These are phyloP conservation scores for Neobulgaria alba DNA, from an alignment of 2,329 filamentous ascomycete genomes.

Conservation along the genomic window DNA sequence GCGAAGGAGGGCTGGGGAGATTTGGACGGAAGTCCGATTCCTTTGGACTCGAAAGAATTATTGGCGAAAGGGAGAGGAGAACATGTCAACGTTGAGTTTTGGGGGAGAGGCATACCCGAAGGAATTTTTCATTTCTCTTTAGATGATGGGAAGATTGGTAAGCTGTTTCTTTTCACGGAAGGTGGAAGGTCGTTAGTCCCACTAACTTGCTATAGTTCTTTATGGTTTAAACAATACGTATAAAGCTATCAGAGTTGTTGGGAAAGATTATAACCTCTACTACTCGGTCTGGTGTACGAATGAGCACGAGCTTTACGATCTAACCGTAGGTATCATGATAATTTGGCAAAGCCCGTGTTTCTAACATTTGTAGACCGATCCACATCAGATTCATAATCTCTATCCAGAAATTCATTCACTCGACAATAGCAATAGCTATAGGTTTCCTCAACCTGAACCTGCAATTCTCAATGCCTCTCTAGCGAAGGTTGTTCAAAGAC, in stretches of 20 bases:
- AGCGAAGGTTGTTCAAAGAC: constrained; percentile 37
- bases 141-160: constrained; percentile 21
- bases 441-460: constrained; percentile 8
- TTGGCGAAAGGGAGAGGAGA: constrained; percentile 30
- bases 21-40: constrained; percentile 39
- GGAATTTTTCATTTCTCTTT: constrained; percentile 20
- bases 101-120: constrained; percentile 30
- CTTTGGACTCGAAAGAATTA: constrained; percentile 24
- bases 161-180: too few species aligned
- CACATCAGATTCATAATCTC: constrained; percentile 42
- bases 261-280: constrained; percentile 47
- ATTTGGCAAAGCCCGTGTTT: too few species aligned
- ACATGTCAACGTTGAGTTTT: constrained; percentile 41
- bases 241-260: constrained; percentile 37
- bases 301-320: constrained; percentile 58
- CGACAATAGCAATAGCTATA: too few species aligned
- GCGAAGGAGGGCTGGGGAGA: constrained; percentile 32
- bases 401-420: constrained; percentile 18
- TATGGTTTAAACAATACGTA: constrained; percentile 38
- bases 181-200: neutral
- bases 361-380: constrained; percentile 36
- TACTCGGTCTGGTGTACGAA: constrained; percentile 64
- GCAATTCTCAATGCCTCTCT: constrained; percentile 21
- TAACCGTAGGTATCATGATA: constrained; percentile 43
- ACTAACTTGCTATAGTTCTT: constrained; percentile 2